A percentile compares a stretch with the other conserved stretches of the same genome.
These are phyloP conservation scores for Leucocoprinus gongylophorus DNA, from an alignment of 1,284 basidiomycete genomes.

Conservation along the genomic window DNA sequence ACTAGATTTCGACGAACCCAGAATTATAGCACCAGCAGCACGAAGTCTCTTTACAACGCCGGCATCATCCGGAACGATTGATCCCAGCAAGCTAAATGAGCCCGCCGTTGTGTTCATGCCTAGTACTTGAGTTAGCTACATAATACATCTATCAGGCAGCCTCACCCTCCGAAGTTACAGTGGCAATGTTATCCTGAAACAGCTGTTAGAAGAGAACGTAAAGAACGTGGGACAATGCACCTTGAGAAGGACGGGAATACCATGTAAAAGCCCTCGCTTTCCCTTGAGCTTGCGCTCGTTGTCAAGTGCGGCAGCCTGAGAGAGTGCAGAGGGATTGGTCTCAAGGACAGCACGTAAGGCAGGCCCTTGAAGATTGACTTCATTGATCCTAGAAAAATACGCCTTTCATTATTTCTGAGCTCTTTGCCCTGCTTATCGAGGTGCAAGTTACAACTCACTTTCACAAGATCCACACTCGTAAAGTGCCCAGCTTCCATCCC, in stretches of 20 bases:
- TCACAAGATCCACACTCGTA: conserved; percentile 58
- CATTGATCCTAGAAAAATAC: conserved; percentile 63
- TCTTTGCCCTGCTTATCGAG: background rate
- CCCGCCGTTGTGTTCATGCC: conserved; percentile 66
- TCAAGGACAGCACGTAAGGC: conserved; percentile 57
- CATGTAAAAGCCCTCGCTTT: conserved; percentile 52
- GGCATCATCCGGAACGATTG: conserved; percentile 56
- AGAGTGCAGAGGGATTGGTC: conserved; percentile 51
- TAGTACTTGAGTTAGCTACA: conserved; percentile 15
- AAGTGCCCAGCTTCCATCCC: conserved; percentile 48
- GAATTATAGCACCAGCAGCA: conserved; percentile 59
- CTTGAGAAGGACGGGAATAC: conserved; percentile 66
- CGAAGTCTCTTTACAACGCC: conserved; percentile 54
- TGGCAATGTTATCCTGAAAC: conserved; percentile 55
- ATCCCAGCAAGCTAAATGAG: conserved; percentile 49
- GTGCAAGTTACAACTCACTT: conserved; percentile 30
- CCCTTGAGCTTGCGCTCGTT: conserved; percentile 42
- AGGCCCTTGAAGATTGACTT: conserved; percentile 63
- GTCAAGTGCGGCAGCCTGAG: conserved; percentile 49
- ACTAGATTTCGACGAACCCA: conserved; percentile 32
- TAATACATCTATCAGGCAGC: background rate
- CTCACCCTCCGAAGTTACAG: conserved; percentile 45
- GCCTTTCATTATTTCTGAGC: conserved; percentile 32
- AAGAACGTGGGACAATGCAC: conserved; percentile 21
- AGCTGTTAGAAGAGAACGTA: background rate